A percentile compares a stretch with the other conserved stretches of the same genome.
Evolutionary conservation across 2,329 filamentous ascomycete genomes (phyloP).

Genomic region (Mycosphaerella arachidis): DNA sequence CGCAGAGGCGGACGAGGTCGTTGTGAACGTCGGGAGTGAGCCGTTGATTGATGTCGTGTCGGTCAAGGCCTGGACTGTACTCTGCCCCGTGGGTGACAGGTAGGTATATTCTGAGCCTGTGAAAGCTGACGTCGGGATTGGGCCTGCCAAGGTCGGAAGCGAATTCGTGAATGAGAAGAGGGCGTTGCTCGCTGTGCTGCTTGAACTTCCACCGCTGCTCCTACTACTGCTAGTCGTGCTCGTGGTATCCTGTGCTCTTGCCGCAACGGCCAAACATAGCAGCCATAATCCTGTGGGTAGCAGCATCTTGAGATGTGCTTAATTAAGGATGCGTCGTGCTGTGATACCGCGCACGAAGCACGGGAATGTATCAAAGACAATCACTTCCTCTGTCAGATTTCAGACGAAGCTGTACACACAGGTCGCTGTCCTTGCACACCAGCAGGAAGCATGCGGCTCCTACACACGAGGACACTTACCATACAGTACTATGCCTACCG

Average conservation of each 20-base stretch:
- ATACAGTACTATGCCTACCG: too few relatives aligned
- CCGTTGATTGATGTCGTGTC: conserved; percentile 35
- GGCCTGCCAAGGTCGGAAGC: conserved; percentile 21
- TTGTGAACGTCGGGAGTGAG: conserved; percentile 1
- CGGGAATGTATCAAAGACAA: background rate
- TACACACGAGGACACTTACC: background rate
- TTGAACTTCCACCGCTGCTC: background rate
- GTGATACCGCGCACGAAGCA: background rate
- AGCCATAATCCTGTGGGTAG: conserved; percentile 28
- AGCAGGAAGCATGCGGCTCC: background rate
- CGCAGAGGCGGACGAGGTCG: conserved; percentile 8
- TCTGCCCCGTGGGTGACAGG: conserved; percentile 23
- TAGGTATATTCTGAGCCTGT: conserved; percentile 29
- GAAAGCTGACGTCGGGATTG: conserved; percentile 22
- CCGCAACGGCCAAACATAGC: conserved; percentile 31
- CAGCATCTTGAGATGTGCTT: conserved; percentile 25
- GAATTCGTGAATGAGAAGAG: conserved; percentile 24
- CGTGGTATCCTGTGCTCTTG: conserved; percentile 25
- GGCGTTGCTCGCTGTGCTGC: background rate
- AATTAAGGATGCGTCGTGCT: background rate
- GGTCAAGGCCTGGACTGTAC: conserved; percentile 35
- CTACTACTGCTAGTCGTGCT: background rate
- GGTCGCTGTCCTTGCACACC: background rate
- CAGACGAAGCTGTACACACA: background rate
- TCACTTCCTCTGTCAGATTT: background rate